Evolutionary conservation across 1,284 basidiomycete species (phyloP).

Genomic region (Fomitopsis palustris): DNA sequence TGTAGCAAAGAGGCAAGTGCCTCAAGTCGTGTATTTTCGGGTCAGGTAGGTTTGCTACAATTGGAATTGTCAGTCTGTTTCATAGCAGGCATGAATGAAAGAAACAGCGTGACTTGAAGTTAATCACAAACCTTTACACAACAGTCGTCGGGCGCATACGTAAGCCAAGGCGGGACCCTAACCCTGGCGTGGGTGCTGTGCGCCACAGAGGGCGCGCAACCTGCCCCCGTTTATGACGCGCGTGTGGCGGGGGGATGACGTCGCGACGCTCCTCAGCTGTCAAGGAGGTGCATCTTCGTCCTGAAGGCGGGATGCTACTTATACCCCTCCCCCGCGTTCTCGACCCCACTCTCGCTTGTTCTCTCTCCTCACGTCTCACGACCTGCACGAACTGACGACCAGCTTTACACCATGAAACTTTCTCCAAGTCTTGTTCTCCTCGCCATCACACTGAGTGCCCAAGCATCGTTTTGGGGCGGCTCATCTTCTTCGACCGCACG

Average conservation of each 20-base stretch:
- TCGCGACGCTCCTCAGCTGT: not conserved
- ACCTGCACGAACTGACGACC: not conserved
- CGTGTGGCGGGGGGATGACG: not conserved
- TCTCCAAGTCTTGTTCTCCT: not conserved
- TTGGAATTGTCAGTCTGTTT: too few species aligned
- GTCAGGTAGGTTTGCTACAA: too few species aligned
- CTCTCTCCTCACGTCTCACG: not conserved
- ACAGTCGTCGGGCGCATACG: not conserved
- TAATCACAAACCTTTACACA: not conserved
- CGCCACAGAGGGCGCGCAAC: not conserved
- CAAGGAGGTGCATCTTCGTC: not conserved
- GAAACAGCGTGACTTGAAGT: too few species aligned
- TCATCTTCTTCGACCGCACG: not conserved
- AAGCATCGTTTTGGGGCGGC: not conserved
- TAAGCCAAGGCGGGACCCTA: not conserved
- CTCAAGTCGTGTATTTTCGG: too few species aligned
- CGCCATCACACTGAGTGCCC: not conserved
- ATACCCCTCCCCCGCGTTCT: not conserved
- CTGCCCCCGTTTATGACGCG: not conserved
- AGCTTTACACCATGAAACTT: not conserved
- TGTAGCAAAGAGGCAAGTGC: too few species aligned
- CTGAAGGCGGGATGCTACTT: not conserved
- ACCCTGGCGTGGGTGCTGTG: not conserved
- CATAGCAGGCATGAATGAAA: too few species aligned
- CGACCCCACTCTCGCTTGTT: not conserved